These are phyloP conservation scores for Maudiozyma humilis DNA, from an alignment of 1,139 yeast genomes.

Conservation along the genomic window DNA sequence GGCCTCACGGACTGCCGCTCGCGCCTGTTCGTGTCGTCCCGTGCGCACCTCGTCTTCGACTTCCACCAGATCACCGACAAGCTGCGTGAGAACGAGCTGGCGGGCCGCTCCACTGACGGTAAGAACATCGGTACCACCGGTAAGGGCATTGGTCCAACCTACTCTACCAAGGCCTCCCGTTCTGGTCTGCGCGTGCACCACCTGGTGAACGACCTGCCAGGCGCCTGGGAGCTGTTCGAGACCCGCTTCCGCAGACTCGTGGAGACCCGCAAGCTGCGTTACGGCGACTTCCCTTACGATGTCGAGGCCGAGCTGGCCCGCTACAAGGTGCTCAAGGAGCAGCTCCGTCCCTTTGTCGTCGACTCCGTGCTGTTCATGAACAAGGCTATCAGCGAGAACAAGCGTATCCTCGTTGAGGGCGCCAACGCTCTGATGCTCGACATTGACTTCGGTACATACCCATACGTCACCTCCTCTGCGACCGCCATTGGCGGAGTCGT, in stretches of 20 bases:
- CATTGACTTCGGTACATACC: constrained; percentile 96
- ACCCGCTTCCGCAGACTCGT: constrained; percentile 67
- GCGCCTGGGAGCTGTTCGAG: constrained; percentile 89
- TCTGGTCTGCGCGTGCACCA: constrained; percentile 97
- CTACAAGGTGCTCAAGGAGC: constrained; percentile 67
- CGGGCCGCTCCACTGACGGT: constrained; percentile 49
- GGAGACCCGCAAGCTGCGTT: constrained; percentile 75
- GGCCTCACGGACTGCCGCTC: constrained; percentile 65
- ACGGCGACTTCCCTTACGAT: constrained; percentile 88
- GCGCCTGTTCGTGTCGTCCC: constrained; percentile 77
- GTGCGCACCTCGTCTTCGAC: constrained; percentile 95
- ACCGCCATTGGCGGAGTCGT: constrained; percentile 98
- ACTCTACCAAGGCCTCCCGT: constrained; percentile 92
- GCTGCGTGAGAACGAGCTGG: constrained; percentile 85
- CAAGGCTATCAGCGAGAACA: constrained; percentile 64
- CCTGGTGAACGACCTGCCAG: constrained; percentile 79
- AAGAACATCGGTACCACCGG: constrained; percentile 98
- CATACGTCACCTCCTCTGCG: constrained; percentile 90
- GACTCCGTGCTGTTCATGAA: constrained; percentile 90
- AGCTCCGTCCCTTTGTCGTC: constrained; percentile 81
- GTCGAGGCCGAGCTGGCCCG: constrained; percentile 67
- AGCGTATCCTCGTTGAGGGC: constrained; percentile 90
- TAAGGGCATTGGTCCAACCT: constrained; percentile 98
- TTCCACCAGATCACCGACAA: constrained; percentile 97
- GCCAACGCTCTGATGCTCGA: constrained; percentile 98